A percentile compares a stretch with the other conserved stretches of the same genome.
These are phyloP conservation scores for Gastrolobium bilobum DNA, from an alignment of 306 rosid genomes.

Conservation along the genomic window DNA sequence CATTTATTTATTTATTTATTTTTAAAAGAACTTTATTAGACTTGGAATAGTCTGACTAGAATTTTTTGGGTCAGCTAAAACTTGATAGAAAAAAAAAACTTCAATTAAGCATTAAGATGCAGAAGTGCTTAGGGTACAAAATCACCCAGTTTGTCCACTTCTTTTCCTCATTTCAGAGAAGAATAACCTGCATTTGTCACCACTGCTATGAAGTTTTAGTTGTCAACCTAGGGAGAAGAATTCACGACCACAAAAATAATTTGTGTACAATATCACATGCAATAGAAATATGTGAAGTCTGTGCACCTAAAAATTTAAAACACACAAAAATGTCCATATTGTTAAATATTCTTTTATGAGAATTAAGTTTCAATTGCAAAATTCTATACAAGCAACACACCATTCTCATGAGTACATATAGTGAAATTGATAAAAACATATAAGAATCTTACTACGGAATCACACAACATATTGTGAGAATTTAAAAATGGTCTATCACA, in stretches of 20 bases:
- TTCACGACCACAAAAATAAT: constrained; percentile 2
- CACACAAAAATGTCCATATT: constrained; percentile 1
- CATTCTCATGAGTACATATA: constrained; percentile 11
- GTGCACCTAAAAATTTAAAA: constrained; percentile 13
- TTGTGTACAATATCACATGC: neutral
- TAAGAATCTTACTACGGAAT: constrained; percentile 1
- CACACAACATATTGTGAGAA: neutral
- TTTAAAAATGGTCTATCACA: neutral
- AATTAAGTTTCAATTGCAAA: constrained; percentile 19
- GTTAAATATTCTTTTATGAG: neutral
- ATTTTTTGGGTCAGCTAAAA: too few relatives aligned
- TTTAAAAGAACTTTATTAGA: too few relatives aligned
- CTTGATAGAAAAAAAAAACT: too few relatives aligned
- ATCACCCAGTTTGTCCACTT: neutral
- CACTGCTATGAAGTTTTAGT: neutral
- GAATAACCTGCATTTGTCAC: constrained; percentile 27
- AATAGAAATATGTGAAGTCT: neutral
- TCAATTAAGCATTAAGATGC: constrained; percentile 7
- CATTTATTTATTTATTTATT: too few relatives aligned
- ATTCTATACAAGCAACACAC: neutral
- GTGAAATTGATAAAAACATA: constrained; percentile 10
- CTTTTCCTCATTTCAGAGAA: constrained; percentile 22
- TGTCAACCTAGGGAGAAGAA: neutral
- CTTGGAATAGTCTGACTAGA: too few relatives aligned
- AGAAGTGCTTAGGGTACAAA: constrained; percentile 25